A percentile compares a stretch with the other conserved stretches of the same genome.
These are phyloP conservation scores for Lycium barbarum DNA, from an alignment of 257 asterid genomes.

Conservation along the genomic window DNA sequence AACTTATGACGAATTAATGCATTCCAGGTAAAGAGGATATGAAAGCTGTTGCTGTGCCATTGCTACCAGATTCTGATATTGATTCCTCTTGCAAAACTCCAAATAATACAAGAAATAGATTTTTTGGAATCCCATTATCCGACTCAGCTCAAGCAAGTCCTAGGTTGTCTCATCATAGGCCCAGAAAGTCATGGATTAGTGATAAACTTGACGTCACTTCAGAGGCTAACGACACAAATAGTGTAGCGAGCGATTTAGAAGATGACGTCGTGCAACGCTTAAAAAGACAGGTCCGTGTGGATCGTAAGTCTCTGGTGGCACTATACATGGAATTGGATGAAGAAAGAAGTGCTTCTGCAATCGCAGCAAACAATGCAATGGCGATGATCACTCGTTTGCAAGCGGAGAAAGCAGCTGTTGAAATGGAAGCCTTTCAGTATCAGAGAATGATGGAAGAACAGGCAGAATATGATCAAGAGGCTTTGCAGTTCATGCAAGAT, in stretches of 20 bases:
- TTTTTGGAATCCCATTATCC: conserved; percentile 64
- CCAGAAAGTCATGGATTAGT: conserved; percentile 30
- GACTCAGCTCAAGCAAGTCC: conserved; percentile 90
- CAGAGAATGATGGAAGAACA: conserved; percentile 99
- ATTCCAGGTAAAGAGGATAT: conserved; percentile 55
- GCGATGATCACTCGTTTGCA: conserved; percentile 96
- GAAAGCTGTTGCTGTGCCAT: conserved; percentile 51
- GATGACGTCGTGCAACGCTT: conserved; percentile 44
- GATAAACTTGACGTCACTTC: conserved; percentile 35
- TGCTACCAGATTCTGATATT: conserved; percentile 48
- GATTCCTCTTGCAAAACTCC: conserved; percentile 65
- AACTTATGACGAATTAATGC: neutral
- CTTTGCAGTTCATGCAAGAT: conserved; percentile 69
- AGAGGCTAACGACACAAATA: conserved; percentile 48
- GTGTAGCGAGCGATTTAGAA: conserved; percentile 44
- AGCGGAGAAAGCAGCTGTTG: conserved; percentile 93
- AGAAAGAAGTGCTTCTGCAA: conserved; percentile 92
- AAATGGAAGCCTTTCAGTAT: conserved; percentile 97
- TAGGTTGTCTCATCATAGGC: conserved; percentile 49
- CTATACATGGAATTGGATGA: conserved; percentile 88
- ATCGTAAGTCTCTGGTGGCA: conserved; percentile 74
- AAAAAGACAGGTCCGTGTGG: conserved; percentile 66
- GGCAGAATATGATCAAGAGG: conserved; percentile 87
- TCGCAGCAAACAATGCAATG: conserved; percentile 98
- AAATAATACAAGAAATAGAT: conserved; percentile 48